phyloP scores from a whole-genome alignment of 2,329 filamentous ascomycete genomes.

The Phialophora verrucosa region DNA sequence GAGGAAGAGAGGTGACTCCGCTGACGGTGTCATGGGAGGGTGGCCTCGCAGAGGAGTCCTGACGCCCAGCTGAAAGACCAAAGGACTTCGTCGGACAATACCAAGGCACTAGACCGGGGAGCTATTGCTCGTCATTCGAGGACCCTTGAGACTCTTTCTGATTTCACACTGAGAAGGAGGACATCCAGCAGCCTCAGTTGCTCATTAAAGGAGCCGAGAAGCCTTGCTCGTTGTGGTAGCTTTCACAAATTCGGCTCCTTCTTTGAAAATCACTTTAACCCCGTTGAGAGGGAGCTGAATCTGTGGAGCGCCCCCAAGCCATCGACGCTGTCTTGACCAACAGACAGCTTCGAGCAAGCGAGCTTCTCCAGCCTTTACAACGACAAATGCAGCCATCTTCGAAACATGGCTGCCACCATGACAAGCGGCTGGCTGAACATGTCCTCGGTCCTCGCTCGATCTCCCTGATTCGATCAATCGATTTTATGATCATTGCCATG shows the following conservation, averaged over 20 bases:
- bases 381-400: slow-evolving; percentile 1
- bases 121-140: neutral
- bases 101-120: neutral
- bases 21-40: neutral
- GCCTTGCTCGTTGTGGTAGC: neutral
- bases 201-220: neutral
- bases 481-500: neutral
- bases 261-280: neutral
- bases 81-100: neutral
- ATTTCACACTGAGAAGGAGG: neutral
- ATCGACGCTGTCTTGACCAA: neutral
- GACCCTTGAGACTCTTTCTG: neutral
- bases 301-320: neutral
- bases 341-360: neutral
- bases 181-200: neutral
- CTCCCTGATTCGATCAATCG: neutral
- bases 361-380: neutral
- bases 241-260: neutral
- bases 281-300: neutral
- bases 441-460: neutral
- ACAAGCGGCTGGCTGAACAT: slow-evolving; percentile 10
- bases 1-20: neutral
- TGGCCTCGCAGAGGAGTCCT: neutral
- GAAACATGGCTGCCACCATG: neutral
- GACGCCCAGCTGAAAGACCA: neutral